Conservation (phyloP, 2,329 filamentous ascomycete species). For the Cytospora piceae region DNA sequence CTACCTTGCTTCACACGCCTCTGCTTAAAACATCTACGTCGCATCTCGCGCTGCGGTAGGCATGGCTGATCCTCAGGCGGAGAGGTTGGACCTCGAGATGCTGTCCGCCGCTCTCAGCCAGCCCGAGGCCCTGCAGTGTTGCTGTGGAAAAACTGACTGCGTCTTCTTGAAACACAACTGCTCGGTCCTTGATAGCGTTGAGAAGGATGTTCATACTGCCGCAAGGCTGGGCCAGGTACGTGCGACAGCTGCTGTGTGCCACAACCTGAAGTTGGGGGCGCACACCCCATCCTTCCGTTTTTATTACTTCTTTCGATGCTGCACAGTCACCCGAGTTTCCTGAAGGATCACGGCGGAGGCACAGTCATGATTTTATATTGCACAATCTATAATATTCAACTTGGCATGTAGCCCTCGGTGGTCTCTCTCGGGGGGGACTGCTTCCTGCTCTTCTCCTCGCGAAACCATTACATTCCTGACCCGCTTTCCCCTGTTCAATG, state of each 20-base stretch:
- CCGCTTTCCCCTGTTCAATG: constrained; percentile 14
- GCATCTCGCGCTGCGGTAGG: background rate
- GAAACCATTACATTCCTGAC: constrained; percentile 34
- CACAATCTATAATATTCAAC: constrained; percentile 7
- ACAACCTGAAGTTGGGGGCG: constrained; percentile 5
- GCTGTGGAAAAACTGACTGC: constrained; percentile 82
- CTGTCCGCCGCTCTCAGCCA: constrained; percentile 31
- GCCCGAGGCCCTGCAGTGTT: constrained; percentile 64
- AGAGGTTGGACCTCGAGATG: constrained; percentile 24
- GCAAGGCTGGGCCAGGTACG: constrained; percentile 91
- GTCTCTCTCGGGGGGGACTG: background rate
- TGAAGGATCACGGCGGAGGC: constrained; percentile 1
- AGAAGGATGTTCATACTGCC: constrained; percentile 85
- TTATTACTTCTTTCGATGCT: constrained; percentile 13
- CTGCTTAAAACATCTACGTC: background rate
- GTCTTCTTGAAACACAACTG: constrained; percentile 81
- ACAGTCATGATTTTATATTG: constrained; percentile 9
- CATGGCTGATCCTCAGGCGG: constrained; percentile 28
- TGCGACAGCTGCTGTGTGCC: constrained; percentile 1
- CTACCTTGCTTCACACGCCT: constrained; percentile 6
- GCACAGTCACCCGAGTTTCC: constrained; percentile 7
- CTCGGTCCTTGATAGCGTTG: constrained; percentile 75
- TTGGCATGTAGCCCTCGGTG: background rate
- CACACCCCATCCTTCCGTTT: constrained; percentile 13
- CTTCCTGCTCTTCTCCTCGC: background rate